phyloP scores from a whole-genome alignment of 1,284 basidiomycete genomes.

The Rhodotorula glutinis region DNA sequence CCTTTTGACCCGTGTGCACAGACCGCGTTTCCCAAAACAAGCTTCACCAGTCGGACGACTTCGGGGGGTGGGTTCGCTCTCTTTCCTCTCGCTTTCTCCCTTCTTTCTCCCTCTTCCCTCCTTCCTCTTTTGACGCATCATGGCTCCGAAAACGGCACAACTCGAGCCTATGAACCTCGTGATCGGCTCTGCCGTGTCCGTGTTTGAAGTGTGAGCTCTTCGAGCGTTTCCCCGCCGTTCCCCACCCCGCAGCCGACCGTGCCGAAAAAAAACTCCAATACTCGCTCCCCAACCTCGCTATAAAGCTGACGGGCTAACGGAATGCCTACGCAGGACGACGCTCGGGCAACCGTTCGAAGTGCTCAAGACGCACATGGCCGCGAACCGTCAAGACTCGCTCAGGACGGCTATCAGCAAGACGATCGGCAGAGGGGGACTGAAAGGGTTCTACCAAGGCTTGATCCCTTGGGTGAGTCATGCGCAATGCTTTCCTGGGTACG shows the following conservation, averaged over 20 bases:
- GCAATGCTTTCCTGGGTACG: too few relatives aligned
- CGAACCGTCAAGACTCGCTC: slow-evolving; percentile 26
- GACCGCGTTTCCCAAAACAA: too few relatives aligned
- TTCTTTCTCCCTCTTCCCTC: background rate
- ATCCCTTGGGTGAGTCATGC: slow-evolving; percentile 77
- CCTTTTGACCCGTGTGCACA: too few relatives aligned
- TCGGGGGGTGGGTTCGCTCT: background rate
- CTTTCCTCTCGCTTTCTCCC: background rate
- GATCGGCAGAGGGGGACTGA: slow-evolving; percentile 64
- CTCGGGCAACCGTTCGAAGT: slow-evolving; percentile 36
- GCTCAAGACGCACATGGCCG: slow-evolving; percentile 37
- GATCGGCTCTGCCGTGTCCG: slow-evolving; percentile 26
- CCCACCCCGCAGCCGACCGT: background rate
- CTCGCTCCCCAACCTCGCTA: too few relatives aligned
- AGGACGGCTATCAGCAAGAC: slow-evolving; percentile 20
- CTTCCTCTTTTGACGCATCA: too few relatives aligned
- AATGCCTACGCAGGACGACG: slow-evolving; percentile 10
- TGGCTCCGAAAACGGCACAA: background rate
- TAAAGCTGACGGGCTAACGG: too few relatives aligned
- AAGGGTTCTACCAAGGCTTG: slow-evolving; percentile 95
- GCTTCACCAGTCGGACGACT: too few relatives aligned
- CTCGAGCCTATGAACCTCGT: slow-evolving; percentile 19
- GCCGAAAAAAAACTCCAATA: too few relatives aligned
- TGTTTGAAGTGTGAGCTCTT: slow-evolving; percentile 32
- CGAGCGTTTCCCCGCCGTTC: background rate